These are phyloP conservation scores for Themeda triandra DNA, from an alignment of 176 grass and related monocot species.

Conservation along the genomic window DNA sequence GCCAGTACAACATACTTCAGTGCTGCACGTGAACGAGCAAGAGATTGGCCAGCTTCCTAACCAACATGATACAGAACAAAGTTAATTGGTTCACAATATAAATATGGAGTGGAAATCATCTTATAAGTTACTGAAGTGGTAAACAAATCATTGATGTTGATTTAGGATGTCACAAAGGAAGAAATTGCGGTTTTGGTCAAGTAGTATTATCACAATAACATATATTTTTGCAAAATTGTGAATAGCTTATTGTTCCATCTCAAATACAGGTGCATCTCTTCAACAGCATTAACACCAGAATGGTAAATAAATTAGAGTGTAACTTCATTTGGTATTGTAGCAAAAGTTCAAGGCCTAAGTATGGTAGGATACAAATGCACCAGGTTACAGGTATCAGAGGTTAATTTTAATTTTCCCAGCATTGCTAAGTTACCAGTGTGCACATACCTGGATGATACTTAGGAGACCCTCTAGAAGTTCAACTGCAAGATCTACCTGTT, in stretches of 20 bases:
- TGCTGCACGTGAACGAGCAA: conserved; percentile 66
- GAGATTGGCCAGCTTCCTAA: conserved; percentile 63
- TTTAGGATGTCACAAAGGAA: neutral
- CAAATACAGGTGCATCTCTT: conserved; percentile 14
- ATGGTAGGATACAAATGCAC: conserved; percentile 19
- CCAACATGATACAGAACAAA: conserved; percentile 22
- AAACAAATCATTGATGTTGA: neutral
- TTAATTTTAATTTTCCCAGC: conserved; percentile 2
- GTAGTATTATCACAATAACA: conserved; percentile 9
- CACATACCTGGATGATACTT: conserved; percentile 77
- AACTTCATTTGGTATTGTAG: conserved; percentile 4
- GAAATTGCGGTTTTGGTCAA: neutral
- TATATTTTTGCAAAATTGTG: neutral
- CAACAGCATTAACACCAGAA: conserved; percentile 9
- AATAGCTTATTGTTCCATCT: conserved; percentile 15
- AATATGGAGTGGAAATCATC: conserved; percentile 8
- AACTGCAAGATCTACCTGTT: conserved; percentile 81
- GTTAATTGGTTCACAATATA: neutral
- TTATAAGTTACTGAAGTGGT: neutral
- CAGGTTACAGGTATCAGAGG: conserved; percentile 11
- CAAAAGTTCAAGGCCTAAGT: conserved; percentile 8
- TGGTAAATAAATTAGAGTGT: conserved; percentile 19
- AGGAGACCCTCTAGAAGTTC: conserved; percentile 84
- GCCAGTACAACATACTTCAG: conserved; percentile 86
- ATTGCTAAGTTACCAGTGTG: conserved; percentile 3